These are phyloP conservation scores for Tieghemiomyces parasiticus DNA, from an alignment of 192 early-diverging fungal species.

Conservation along the genomic window DNA sequence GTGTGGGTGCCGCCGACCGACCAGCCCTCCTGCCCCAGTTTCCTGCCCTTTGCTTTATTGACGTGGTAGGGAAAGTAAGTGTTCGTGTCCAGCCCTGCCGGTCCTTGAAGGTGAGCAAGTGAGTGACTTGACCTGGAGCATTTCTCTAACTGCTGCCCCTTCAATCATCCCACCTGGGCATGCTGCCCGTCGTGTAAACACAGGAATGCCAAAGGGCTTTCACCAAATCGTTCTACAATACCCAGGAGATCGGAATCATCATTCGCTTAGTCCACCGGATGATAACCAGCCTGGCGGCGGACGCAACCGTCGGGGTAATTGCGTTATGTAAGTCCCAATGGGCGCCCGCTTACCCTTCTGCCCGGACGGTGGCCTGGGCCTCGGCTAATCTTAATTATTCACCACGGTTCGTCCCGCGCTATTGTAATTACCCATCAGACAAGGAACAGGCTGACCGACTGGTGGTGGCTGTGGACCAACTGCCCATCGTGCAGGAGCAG, in stretches of 20 bases:
- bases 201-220: slow-evolving; percentile 21
- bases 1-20: slow-evolving; percentile 15
- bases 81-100: not conserved
- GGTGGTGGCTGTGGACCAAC: slow-evolving; percentile 12
- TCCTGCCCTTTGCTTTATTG: slow-evolving; percentile 27
- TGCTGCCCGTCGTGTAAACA: no score
- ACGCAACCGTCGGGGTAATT: slow-evolving; percentile 26
- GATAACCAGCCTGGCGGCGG: slow-evolving; percentile 13
- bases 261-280: slow-evolving; percentile 18
- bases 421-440: no score
- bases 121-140: no score
- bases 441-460: slow-evolving; percentile 6
- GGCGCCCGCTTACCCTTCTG: no score
- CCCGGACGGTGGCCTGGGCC: no score
- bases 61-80: slow-evolving; percentile 17
- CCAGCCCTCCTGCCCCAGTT: slow-evolving; percentile 17
- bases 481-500: slow-evolving; percentile 13
- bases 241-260: slow-evolving; percentile 22
- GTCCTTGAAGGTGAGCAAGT: no score
- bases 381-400: no score
- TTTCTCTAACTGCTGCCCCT: no score
- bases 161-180: no score
- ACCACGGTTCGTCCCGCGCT: no score
- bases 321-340: no score
- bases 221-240: slow-evolving; percentile 31